These are phyloP conservation scores for Paramecium tetraurelia DNA, from an alignment of 73 alveolate genomes.

Conservation along the genomic window DNA sequence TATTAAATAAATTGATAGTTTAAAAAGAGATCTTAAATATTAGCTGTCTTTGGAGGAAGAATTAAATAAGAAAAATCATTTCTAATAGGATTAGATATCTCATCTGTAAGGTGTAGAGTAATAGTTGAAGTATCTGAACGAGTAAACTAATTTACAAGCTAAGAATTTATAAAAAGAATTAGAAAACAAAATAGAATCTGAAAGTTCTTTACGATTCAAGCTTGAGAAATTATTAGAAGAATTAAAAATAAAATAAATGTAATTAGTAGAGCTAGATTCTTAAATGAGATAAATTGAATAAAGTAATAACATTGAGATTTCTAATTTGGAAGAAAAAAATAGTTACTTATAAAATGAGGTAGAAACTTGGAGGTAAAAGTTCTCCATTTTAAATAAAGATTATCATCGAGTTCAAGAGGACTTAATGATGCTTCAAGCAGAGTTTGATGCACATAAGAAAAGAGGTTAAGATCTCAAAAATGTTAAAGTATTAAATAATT, in stretches of 20 bases:
- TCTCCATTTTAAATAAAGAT: neutral
- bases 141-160: neutral
- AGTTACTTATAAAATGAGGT: neutral
- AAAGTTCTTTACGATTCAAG: neutral
- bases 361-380: neutral
- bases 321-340: neutral
- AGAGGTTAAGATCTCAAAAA: neutral
- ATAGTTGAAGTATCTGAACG: neutral
- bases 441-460: neutral
- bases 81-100: neutral
- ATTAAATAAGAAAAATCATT: neutral
- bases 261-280: neutral
- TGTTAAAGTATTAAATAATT: neutral
- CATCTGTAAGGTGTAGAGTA: neutral
- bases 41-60: neutral
- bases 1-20: neutral
- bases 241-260: neutral
- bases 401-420: neutral
- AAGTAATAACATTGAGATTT: neutral
- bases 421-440: constrained; percentile 35
- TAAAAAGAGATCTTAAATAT: neutral
- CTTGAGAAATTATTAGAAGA: neutral
- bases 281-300: neutral
- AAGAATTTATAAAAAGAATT: neutral
- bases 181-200: neutral